phyloP scores from a whole-genome alignment of 129 eudicot species.

The Scalesia atractyloides region DNA sequence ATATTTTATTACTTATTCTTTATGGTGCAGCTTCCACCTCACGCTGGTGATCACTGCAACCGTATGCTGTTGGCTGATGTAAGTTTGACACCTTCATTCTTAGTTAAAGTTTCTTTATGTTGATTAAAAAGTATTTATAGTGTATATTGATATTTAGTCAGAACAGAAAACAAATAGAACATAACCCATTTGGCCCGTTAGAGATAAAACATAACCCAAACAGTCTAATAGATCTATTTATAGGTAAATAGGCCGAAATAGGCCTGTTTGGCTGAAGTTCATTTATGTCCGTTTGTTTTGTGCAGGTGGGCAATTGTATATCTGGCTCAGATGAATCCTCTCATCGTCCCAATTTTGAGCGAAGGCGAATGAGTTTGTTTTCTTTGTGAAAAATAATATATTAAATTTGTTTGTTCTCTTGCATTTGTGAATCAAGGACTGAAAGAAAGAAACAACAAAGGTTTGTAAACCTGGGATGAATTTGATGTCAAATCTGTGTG shows the following conservation, averaged over 20 bases:
- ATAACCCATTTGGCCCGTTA: not conserved
- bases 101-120: not conserved
- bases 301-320: slow-evolving; percentile 61
- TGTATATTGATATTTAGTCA: too few relatives aligned
- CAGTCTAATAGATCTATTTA: not conserved
- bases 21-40: slow-evolving; percentile 43
- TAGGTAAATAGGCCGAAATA: not conserved
- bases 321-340: slow-evolving; percentile 62
- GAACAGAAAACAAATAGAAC: too few relatives aligned
- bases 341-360: slow-evolving; percentile 54
- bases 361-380: slow-evolving; percentile 50
- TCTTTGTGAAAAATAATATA: slow-evolving; percentile 16
- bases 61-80: slow-evolving; percentile 62
- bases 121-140: not conserved
- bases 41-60: slow-evolving; percentile 57
- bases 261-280: not conserved
- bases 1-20: not conserved
- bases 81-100: slow-evolving; percentile 30
- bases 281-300: slow-evolving; percentile 8
- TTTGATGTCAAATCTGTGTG: not conserved
- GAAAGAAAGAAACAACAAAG: slow-evolving; percentile 8
- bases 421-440: slow-evolving; percentile 20
- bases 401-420: slow-evolving; percentile 13
- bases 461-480: slow-evolving; percentile 6
- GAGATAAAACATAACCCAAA: not conserved